These are phyloP conservation scores for Aureobasidium sp. DNA, from an alignment of 2,329 filamentous ascomycete species.

Conservation along the genomic window DNA sequence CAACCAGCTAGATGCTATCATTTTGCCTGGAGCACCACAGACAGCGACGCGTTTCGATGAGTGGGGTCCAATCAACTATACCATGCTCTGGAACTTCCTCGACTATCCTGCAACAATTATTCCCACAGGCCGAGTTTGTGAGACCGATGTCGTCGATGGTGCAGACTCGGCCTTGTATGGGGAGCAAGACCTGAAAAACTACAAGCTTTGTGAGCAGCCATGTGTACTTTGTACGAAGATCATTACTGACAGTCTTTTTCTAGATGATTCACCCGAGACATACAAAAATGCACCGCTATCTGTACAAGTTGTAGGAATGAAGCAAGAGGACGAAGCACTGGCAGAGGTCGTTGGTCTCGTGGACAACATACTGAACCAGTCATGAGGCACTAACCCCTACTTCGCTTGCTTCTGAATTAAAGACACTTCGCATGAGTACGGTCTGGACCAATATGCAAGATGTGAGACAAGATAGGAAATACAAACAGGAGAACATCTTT, in stretches of 20 bases:
- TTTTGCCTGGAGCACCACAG: conserved; percentile 21
- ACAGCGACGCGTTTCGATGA: conserved; percentile 22
- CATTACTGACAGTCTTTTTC: neutral
- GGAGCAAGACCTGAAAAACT: conserved; percentile 40
- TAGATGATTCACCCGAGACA: conserved; percentile 36
- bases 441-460: neutral
- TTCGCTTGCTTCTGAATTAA: neutral
- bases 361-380: neutral
- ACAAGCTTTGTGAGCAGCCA: conserved; percentile 38
- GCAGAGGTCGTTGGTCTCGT: conserved; percentile 24
- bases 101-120: conserved; percentile 47
- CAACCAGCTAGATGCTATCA: conserved; percentile 21
- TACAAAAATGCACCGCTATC: conserved; percentile 46
- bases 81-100: conserved; percentile 32
- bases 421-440: too few species aligned
- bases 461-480: neutral
- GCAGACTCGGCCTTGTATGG: conserved; percentile 25
- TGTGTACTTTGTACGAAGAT: conserved; percentile 16
- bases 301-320: conserved; percentile 48
- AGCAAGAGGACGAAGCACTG: conserved; percentile 51
- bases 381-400: neutral
- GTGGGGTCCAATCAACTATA: conserved; percentile 43
- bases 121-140: conserved; percentile 27
- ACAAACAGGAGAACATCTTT: neutral
- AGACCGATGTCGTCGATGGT: conserved; percentile 24